phyloP scores from a whole-genome alignment of 139 green algal genomes.

The Diplosphaera chodatii region DNA sequence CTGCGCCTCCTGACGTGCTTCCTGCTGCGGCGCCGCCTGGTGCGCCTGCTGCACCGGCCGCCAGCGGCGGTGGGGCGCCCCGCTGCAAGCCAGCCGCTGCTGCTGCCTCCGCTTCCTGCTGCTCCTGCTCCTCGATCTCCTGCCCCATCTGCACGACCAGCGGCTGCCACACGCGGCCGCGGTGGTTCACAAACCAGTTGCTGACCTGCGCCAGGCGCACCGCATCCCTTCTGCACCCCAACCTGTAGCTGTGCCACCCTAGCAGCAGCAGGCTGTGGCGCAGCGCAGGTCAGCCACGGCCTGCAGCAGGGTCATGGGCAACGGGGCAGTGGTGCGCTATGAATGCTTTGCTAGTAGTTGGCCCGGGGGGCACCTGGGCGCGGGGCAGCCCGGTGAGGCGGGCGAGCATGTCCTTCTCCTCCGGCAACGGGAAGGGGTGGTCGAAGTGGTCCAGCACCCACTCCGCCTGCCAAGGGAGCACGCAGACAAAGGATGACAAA shows the following conservation, averaged over 20 bases:
- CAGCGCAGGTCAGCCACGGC: too few species aligned
- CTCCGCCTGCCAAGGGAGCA: too few species aligned
- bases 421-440: not conserved
- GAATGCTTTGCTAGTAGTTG: not conserved
- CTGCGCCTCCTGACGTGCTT: too few species aligned
- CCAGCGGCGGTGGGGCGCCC: not conserved
- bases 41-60: too few species aligned
- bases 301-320: too few species aligned
- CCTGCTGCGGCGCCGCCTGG: too few species aligned
- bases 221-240: not conserved
- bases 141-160: slow-evolving; percentile 17
- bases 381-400: not conserved
- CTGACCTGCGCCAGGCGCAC: slow-evolving; percentile 3
- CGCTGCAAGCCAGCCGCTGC: not conserved
- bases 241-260: too few species aligned
- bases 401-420: not conserved
- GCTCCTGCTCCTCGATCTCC: slow-evolving; percentile 11
- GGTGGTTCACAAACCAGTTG: slow-evolving; percentile 22
- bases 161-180: slow-evolving; percentile 18
- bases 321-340: too few species aligned
- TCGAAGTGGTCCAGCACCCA: not conserved
- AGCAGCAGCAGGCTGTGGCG: too few species aligned
- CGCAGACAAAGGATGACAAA: too few species aligned
- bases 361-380: not conserved
- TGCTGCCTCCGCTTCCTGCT: not conserved